Evolutionary conservation across 768 basidiomycete species (phyloP), one percentile per base, ranked within the genome.

Genomic region (Lyophyllum shimeji): DNA sequence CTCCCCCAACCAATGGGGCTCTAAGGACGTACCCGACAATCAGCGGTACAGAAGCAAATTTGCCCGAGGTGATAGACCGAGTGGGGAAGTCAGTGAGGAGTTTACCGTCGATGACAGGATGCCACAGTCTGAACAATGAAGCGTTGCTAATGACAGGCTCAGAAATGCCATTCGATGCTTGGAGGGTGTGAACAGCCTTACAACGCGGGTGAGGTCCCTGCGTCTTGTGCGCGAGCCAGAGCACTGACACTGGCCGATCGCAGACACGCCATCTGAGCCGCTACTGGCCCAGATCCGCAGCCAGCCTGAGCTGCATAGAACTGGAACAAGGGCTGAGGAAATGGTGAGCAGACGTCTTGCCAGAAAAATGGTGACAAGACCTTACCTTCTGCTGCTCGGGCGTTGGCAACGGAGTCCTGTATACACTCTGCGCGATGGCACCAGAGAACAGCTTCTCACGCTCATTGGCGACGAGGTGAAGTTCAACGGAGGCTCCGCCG

Each of bases 391-490:
- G 80, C 63, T 85, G 73, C 52, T 81, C 78, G 0, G 81, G 78
- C 1, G 71, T 69, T 0, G 84, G 76, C 45, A 86, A 50, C 3
- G 82, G 80, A 0, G 76, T 71, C 17, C 85, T 70, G 59, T 73
- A 84, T 20, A 85, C 78, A 60, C 84, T 86, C 66, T 88, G 86
- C 1, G 78, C 82, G 59, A 87, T 86, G 8, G 81, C 86, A 12
- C 72, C 73, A 11, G 71, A 69, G 66, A 87, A 87, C 8, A 84
- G 63, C 17, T 65, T 55, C 46, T 73, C 64, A 2, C 63, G 64
- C 18, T 66, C 67, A 46, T 76, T 71, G 1, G 81, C 80, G 3
- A 83, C 72, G 40, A 86, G 71, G 59, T 85, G 83, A n/a, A 87
- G 69, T 62, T 82, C 81, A 3, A 85, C 77, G 0, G 80, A 82